phyloP scores from a whole-genome alignment of 2,329 filamentous ascomycete species.

The Venturiaceae sp. region DNA sequence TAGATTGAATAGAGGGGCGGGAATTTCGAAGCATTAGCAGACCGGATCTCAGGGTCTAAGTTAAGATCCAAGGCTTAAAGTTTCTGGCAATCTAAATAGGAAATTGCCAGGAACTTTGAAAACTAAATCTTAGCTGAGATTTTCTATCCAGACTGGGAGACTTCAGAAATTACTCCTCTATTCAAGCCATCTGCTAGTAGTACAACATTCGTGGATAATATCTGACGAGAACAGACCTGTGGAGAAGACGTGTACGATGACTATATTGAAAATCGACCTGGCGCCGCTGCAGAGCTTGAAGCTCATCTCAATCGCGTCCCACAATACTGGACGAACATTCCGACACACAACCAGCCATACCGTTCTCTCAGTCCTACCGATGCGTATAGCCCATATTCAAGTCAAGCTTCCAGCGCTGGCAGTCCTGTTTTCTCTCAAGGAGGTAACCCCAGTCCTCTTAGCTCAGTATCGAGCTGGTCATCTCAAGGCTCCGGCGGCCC shows the following conservation, averaged over 20 bases:
- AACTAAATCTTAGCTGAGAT: background rate
- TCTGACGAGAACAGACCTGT: constrained; percentile 18
- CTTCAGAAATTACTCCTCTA: too few species aligned
- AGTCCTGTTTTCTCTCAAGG: constrained; percentile 12
- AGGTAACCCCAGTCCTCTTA: constrained; percentile 18
- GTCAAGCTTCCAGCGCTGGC: constrained; percentile 13
- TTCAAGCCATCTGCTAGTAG: background rate
- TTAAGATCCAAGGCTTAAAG: too few species aligned
- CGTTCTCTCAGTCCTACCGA: background rate
- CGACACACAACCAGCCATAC: background rate
- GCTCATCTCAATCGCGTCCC: constrained; percentile 25
- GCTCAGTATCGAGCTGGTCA: constrained; percentile 13
- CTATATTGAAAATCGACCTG: constrained; percentile 25
- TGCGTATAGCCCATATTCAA: constrained; percentile 15
- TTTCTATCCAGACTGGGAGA: background rate
- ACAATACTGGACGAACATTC: constrained; percentile 14
- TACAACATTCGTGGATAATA: background rate
- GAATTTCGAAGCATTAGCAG: too few species aligned
- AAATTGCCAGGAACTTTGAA: too few species aligned
- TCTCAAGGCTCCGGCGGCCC: background rate
- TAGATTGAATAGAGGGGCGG: too few species aligned
- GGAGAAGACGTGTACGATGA: constrained; percentile 27
- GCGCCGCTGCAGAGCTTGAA: constrained; percentile 28
- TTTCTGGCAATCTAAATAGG: too few species aligned
- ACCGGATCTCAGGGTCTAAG: too few species aligned